Base-by-base conservation (phyloP, 257 asterid species). In the Solanum habrochaites region DNA sequence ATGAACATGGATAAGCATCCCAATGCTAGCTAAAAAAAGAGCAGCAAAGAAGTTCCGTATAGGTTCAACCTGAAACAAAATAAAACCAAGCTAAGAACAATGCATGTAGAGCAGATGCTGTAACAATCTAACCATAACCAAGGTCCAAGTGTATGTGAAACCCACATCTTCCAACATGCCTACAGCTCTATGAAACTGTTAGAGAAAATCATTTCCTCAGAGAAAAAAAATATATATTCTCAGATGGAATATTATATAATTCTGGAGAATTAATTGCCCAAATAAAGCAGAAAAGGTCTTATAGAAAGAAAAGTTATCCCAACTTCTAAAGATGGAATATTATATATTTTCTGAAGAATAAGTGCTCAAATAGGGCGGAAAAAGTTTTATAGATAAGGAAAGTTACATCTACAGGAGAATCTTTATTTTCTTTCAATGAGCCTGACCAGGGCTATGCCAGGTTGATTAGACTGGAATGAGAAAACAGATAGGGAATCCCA, bases 11-110 rank as follows among this genome's bases (percentile, higher is more conserved):
- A 95, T 95, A 87, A 95, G 96, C 98, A 95, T 95, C 75, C 98
- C 98, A 83, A 95, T 94, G 92, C 98, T 95, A 91, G 98, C 94
- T 2, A 95, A 94, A 88, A 95, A 95, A 86, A 95, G 98, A 89
- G 98, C 98, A 39, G 98, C 98, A 87, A 95, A 95, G 60, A 95
- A 90, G 93, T 94, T 95, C 62, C 96, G 92, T 83, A 95, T 91
- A 35, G 98, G 98, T 93, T 95, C 98, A 90, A 95, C 96, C 98
- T 95, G 88, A 88, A 91, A 88, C 80, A 91, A 60, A 45, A 85
- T 80, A 90, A 29, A 78, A 43, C 87, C 42, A 87, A 86, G 89
- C 86, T 45, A 86, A 88, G 90, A 91, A 37, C 45, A 88, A 81
- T 69, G 31, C 40, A 45, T 15, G 66, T 78, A 45, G 40, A 25